Evolutionary conservation across 306 rosid genomes (phyloP), one percentile per base, ranked within the genome.

Genomic region (Purshia tridentata): DNA sequence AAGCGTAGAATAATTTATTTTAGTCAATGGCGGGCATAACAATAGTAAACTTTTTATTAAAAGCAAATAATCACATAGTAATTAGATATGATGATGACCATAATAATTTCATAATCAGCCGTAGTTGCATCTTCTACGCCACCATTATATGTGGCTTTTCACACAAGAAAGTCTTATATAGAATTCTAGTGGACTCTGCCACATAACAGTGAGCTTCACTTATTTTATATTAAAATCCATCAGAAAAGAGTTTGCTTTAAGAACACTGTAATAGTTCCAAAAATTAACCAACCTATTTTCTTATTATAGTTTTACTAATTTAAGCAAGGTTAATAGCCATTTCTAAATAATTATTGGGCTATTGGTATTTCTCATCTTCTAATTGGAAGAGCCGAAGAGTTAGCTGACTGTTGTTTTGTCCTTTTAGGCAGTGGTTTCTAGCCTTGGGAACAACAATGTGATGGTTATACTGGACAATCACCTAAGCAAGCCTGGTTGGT

Each of bases 381-480:
- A 29, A 29, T 29, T 29, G 35, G 35, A 29, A 29, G 35, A 29
- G 35, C 35, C 35, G 35, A 29, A 29, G 35, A 29, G 35, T 2
- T 29, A 29, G 35, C 35, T 29, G 35, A 29, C 35, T 29, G 35
- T 29, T 29, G 35, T 29, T 29, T 29, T 29, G 35, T 29, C 35
- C 51, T 16, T 15, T 0, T 59, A 91, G 97, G 96, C 78, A 2
- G 96, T 91, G 76, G 97, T 91, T 76, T 76, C 73, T 29, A 77
- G 74, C 62, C 89, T 91, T 3, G 91, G 87, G 15, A 76, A 78
- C n/a, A 86, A 80, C 55, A 77, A 83, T 65, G 82, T 91, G 88
- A 87, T 86, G 97, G 97, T 89, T 47, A 83, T 92, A 64, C 72
- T 92, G 80, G 98, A 92, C 78, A 92, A 92, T 76, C 96, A 90